phyloP scores from a whole-genome alignment of 441 rosid genomes.

The Bruguiera hainesii region DNA sequence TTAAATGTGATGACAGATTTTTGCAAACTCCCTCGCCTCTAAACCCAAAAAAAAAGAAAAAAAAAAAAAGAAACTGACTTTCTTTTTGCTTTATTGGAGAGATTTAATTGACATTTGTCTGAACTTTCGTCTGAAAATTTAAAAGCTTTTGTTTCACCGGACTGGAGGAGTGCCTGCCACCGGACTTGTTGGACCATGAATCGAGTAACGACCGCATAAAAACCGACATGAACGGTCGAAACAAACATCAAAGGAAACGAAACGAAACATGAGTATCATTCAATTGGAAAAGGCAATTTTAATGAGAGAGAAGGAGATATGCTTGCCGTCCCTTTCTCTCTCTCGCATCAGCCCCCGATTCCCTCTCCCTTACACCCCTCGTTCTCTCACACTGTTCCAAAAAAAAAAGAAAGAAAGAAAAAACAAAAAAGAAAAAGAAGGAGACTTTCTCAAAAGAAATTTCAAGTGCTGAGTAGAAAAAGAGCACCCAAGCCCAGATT shows the following conservation, averaged over 20 bases:
- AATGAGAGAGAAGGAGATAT: constrained; percentile 1
- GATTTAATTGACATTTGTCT: too few relatives aligned
- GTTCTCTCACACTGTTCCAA: too few relatives aligned
- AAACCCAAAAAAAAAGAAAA: too few relatives aligned
- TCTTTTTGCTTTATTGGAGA: too few relatives aligned
- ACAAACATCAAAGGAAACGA: constrained; percentile 1
- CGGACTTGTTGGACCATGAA: neutral
- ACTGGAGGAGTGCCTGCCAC: too few relatives aligned
- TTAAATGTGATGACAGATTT: too few relatives aligned
- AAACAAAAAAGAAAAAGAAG: neutral
- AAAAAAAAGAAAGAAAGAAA: too few relatives aligned
- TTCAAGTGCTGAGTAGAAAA: constrained; percentile 23
- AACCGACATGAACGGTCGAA: constrained; percentile 48
- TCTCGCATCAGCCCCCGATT: constrained; percentile 4
- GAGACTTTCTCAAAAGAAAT: constrained; percentile 13
- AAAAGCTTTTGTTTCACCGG: too few relatives aligned
- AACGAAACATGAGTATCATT: neutral
- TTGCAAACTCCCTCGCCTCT: too few relatives aligned
- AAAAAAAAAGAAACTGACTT: too few relatives aligned
- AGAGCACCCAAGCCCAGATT: neutral
- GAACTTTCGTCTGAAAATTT: too few relatives aligned
- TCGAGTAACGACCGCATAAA: constrained; percentile 31
- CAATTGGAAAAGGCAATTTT: too few relatives aligned
- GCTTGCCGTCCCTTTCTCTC: constrained; percentile 19
- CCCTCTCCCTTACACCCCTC: constrained; percentile 6